A percentile compares a stretch with the other conserved stretches of the same genome.
Conservation (phyloP, 1,139 yeast species). For the Suhomyces terraborum region DNA sequence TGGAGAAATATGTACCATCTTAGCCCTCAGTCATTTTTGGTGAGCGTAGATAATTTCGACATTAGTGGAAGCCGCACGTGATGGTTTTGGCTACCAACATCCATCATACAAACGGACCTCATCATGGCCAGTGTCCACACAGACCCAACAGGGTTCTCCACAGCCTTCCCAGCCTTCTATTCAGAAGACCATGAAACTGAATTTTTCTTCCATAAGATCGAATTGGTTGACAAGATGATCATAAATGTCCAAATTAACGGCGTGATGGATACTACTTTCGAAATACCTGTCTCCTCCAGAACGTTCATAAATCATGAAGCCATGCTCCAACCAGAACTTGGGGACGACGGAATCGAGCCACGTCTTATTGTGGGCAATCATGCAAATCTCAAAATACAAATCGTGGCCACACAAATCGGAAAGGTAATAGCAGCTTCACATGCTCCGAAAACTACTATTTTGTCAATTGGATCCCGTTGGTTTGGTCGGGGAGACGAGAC, state of each 20-base stretch:
- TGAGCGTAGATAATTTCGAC: too few relatives aligned
- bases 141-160: slow-evolving; percentile 26
- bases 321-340: slow-evolving; percentile 18
- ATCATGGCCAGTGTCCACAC: slow-evolving; percentile 8
- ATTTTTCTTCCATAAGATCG: slow-evolving; percentile 40
- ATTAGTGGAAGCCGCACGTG: too few relatives aligned
- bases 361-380: slow-evolving; percentile 43
- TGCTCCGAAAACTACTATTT: slow-evolving; percentile 36
- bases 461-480: slow-evolving; percentile 47
- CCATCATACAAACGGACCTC: not conserved
- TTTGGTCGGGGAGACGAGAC: slow-evolving; percentile 44
- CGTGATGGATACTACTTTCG: slow-evolving; percentile 45
- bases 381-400: slow-evolving; percentile 41
- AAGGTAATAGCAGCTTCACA: slow-evolving; percentile 31
- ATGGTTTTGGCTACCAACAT: too few relatives aligned
- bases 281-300: slow-evolving; percentile 42
- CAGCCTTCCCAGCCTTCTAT: slow-evolving; percentile 21
- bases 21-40: too few relatives aligned
- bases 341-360: slow-evolving; percentile 41
- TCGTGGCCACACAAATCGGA: slow-evolving; percentile 48
- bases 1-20: too few relatives aligned
- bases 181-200: slow-evolving; percentile 21
- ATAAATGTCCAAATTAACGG: slow-evolving; percentile 42
- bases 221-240: slow-evolving; percentile 36
- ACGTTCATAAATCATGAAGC: slow-evolving; percentile 23